Base-by-base conservation (phyloP, 2,329 filamentous ascomycete species). In the Pseudogymnoascus pannorum region DNA sequence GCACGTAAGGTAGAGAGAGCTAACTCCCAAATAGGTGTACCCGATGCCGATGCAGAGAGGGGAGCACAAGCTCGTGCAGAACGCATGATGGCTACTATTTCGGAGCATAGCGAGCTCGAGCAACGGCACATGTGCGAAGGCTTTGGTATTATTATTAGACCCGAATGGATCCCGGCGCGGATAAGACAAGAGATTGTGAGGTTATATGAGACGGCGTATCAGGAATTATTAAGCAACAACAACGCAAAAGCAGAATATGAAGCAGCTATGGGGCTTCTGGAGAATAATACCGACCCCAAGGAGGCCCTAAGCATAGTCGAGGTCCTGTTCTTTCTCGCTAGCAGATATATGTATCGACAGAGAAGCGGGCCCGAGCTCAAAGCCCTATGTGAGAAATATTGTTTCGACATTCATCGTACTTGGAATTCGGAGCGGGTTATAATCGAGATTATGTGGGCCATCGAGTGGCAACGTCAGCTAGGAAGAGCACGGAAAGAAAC, bases 121-220 rank as follows among this genome's bases (percentile, higher is more conserved):
- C 48, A 54, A 18, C 48, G 48, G n/a, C 48, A 54, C 7, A 31
- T 54, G 5, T 20, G 48, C 26, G 48, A 54, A 4, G 48, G 48
- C 8, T 16, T 54, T 31, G 48, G 26, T 12, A 54, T 54, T 9
- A 31, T 54, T 54, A 31, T 33, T 11, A 54, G 16, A 6, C 48
- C 48, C 16, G 26, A 54, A 54, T 54, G 48, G 48, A 54, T 3
- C 11, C 26, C 26, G 9, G 48, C 48, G 26, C 48, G 48, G 14
- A 54, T 54, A 54, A 31, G 48, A 4, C 16, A 31, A 16, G 48
- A 54, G 26, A 54, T 54, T 33, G 48, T 11, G 48, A 54, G 26
- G 16, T 31, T 54, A 54, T 54, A 54, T 31, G 48, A 54, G 48
- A 54, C 48, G 48, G 48, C 26, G 26, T 31, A 54, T 54, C 48